Base-by-base conservation (phyloP, 2,329 filamentous ascomycete genomes). In the Phyllosticta ampelicida region DNA sequence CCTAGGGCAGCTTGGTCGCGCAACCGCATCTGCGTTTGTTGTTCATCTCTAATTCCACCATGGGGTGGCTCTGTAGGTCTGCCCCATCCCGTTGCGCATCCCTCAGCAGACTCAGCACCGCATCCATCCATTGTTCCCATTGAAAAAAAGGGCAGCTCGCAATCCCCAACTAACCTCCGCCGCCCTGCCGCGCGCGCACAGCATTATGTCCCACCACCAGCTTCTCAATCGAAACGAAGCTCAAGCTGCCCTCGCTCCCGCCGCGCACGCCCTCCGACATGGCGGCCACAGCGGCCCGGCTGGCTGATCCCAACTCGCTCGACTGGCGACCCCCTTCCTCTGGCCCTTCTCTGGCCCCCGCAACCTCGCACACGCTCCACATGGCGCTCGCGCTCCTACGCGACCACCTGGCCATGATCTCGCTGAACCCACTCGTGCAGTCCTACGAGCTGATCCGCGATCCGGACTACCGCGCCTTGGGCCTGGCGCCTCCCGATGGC, bases 351-450 rank as follows among this genome's bases (percentile, higher is more conserved):
- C 30, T 55, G 8, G 44, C 56, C 11, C 6, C 21, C 48, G 16
- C 29, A 21, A 3, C 16, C 11, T 3, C 19, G 6, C 16, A 11
- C 19, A n/a, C 18, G 19, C n/a, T 20, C 16, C 16, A 50, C 13
- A 51, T 44, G 4, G 23, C 48, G n/a, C 18, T 54, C 56, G 23
- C 44, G 6, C 29, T 59, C 28, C 30, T 59, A 2, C 53, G 55
- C 49, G 48, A 55, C 53, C 53, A 55, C 49, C 26, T 29, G n/a
- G n/a, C 29, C 53, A 13, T 59, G 13, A 51, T 59, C 53, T 6
- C 13, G 9, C 57, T 59, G 16, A 19, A 19, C 23, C 57, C 57
- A 10, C 53, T 59, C 13, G 18, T 59, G 9, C 21, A 18, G 3
- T 44, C 48, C 18, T 53, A 55, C 48, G 49, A 28, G 21, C 57